A percentile compares a stretch with the other conserved stretches of the same genome.
Conservation (phyloP, 768 basidiomycete genomes). For the Atractiella rhizophila region DNA sequence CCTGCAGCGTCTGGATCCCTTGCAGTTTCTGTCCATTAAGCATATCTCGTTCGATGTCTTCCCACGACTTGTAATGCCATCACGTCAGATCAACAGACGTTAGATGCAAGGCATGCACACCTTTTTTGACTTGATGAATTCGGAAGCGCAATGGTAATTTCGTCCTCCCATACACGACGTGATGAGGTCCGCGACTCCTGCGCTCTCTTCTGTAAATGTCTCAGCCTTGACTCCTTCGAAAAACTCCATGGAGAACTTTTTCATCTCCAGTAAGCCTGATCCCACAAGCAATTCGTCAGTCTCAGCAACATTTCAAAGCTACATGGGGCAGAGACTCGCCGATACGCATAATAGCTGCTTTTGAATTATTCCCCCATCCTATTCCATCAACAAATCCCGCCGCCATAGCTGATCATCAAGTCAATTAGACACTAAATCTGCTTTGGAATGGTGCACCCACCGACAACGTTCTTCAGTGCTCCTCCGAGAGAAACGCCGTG, state of each 20-base stretch:
- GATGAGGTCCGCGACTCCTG: conserved; percentile 28
- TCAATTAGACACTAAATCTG: not conserved
- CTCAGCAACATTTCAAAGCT: too few species aligned
- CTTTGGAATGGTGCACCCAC: not conserved
- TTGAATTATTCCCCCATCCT: conserved; percentile 15
- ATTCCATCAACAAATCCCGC: conserved; percentile 27
- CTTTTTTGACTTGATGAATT: conserved; percentile 25
- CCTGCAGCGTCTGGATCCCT: conserved; percentile 24
- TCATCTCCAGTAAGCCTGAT: conserved; percentile 28
- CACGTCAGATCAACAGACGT: not conserved
- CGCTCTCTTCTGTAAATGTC: conserved; percentile 17
- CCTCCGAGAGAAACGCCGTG: conserved; percentile 27
- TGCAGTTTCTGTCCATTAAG: conserved; percentile 28
- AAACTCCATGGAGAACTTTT: conserved; percentile 24
- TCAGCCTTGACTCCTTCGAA: conserved; percentile 24
- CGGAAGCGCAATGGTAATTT: conserved; percentile 23
- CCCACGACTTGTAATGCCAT: conserved; percentile 20
- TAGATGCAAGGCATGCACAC: conserved; percentile 12
- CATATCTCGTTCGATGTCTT: conserved; percentile 24
- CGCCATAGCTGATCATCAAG: conserved; percentile 24
- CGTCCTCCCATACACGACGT: conserved; percentile 24
- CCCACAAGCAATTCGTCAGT: too few species aligned
- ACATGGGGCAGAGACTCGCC: too few species aligned
- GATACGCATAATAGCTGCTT: conserved; percentile 29
- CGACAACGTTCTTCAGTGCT: conserved; percentile 24